phyloP scores from a whole-genome alignment of 139 green algal genomes.

The Bryopsis sp. region DNA sequence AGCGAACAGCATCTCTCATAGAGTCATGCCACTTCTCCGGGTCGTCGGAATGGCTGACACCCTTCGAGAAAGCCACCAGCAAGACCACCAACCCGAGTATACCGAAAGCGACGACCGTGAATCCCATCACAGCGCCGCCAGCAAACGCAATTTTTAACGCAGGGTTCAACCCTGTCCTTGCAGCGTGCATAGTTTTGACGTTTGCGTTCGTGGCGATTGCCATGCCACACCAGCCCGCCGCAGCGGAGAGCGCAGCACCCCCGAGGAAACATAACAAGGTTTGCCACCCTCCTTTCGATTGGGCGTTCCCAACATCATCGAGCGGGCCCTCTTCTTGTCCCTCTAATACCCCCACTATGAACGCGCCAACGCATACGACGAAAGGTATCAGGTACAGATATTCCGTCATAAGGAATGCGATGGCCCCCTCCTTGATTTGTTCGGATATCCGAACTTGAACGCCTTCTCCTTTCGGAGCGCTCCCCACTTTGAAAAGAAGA shows the following conservation, averaged over 20 bases:
- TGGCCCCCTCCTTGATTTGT: constrained; percentile 25
- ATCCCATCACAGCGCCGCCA: constrained; percentile 39
- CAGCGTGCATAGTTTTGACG: constrained; percentile 37
- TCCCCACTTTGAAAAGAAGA: constrained; percentile 1
- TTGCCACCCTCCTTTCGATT: constrained; percentile 22
- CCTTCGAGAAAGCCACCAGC: constrained; percentile 25
- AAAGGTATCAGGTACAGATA: constrained; percentile 36
- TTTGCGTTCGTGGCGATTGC: constrained; percentile 34
- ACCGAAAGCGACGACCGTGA: constrained; percentile 32
- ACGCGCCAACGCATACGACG: constrained; percentile 21
- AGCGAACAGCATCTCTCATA: constrained; percentile 24
- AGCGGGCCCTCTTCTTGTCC: constrained; percentile 19
- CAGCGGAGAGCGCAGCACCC: constrained; percentile 27
- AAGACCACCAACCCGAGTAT: constrained; percentile 30
- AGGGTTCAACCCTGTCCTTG: constrained; percentile 24
- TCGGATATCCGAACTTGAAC: constrained; percentile 15
- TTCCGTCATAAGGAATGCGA: constrained; percentile 31
- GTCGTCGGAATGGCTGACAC: background rate
- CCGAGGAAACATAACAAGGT: constrained; percentile 30
- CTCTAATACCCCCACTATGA: constrained; percentile 32
- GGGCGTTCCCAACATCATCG: background rate
- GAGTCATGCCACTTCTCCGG: constrained; percentile 2
- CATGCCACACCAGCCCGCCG: constrained; percentile 34
- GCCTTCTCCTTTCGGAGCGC: background rate
- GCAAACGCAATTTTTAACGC: constrained; percentile 33